Conservation (phyloP, 352 stramenopile species). For the Phytopythium sindhum region DNA sequence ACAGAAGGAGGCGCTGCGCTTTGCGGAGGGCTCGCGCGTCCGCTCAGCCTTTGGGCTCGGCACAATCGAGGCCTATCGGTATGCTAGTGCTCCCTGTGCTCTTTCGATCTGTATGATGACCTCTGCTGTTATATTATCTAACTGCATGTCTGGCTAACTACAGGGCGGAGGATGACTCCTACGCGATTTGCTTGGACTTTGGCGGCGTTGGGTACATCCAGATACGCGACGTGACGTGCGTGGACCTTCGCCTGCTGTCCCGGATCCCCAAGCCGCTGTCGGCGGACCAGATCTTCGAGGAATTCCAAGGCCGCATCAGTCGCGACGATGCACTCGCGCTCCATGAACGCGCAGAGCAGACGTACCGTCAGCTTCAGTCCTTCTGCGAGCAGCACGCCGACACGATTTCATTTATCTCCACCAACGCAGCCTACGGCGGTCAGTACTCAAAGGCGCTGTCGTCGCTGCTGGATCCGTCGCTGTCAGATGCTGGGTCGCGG, state of each 20-base stretch:
- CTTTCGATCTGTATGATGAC: background rate
- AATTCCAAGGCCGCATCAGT: conserved; percentile 69
- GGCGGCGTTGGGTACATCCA: conserved; percentile 32
- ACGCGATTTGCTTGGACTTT: conserved; percentile 31
- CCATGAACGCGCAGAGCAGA: conserved; percentile 42
- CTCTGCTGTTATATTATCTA: background rate
- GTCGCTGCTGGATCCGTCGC: conserved; percentile 59
- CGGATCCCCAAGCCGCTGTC: conserved; percentile 70
- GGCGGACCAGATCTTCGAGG: conserved; percentile 51
- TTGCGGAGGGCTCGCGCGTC: conserved; percentile 23
- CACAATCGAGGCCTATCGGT: conserved; percentile 17
- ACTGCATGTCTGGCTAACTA: background rate
- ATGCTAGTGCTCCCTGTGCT: background rate
- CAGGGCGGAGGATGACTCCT: conserved; percentile 24
- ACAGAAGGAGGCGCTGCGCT: conserved; percentile 25
- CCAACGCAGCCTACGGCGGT: conserved; percentile 61
- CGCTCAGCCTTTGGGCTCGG: conserved; percentile 23
- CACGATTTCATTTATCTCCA: conserved; percentile 73
- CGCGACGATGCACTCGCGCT: conserved; percentile 53
- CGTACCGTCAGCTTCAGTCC: conserved; percentile 49
- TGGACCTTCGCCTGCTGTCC: conserved; percentile 64
- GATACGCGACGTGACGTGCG: conserved; percentile 42
- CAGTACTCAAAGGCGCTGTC: conserved; percentile 58
- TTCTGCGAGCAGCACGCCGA: conserved; percentile 73
- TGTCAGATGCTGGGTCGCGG: conserved; percentile 51